A percentile compares a stretch with the other conserved stretches of the same genome.
phyloP scores from a whole-genome alignment of 176 grass and related monocot species.

The Bromus sterilis region DNA sequence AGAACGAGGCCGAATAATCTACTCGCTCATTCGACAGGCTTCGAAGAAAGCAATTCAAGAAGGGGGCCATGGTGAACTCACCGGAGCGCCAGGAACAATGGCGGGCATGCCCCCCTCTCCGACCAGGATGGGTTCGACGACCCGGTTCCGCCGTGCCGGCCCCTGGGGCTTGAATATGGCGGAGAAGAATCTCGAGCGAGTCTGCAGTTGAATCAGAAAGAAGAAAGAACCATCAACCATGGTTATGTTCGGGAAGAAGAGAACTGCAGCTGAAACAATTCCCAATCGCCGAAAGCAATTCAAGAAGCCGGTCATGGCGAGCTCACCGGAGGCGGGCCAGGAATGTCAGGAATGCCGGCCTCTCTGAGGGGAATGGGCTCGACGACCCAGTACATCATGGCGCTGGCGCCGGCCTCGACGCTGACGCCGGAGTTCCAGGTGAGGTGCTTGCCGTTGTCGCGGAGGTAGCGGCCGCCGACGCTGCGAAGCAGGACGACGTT shows the following conservation, averaged over 20 bases:
- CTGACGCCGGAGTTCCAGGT: background rate
- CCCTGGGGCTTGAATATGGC: no score
- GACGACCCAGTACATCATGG: constrained; percentile 1
- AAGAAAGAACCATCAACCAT: background rate
- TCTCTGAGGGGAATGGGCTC: background rate
- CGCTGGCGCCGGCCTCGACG: background rate
- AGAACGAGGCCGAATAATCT: background rate
- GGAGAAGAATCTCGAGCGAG: no score
- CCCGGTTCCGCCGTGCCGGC: no score
- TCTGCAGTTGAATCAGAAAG: background rate
- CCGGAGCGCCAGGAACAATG: no score
- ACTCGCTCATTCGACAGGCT: background rate
- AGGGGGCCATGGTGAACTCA: no score
- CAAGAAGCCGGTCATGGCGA: background rate
- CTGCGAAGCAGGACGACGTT: background rate
- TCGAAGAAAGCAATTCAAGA: background rate
- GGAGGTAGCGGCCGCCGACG: background rate
- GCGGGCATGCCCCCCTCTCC: no score
- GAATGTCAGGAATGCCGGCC: background rate
- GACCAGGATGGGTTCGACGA: no score
- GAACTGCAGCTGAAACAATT: background rate
- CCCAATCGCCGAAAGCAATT: background rate
- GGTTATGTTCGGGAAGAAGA: background rate
- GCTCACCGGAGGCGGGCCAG: background rate
- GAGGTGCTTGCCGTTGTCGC: background rate